A percentile compares a stretch with the other conserved stretches of the same genome.
These are phyloP conservation scores for Raphanus sativus DNA, from an alignment of 345 rosid genomes.

Conservation along the genomic window DNA sequence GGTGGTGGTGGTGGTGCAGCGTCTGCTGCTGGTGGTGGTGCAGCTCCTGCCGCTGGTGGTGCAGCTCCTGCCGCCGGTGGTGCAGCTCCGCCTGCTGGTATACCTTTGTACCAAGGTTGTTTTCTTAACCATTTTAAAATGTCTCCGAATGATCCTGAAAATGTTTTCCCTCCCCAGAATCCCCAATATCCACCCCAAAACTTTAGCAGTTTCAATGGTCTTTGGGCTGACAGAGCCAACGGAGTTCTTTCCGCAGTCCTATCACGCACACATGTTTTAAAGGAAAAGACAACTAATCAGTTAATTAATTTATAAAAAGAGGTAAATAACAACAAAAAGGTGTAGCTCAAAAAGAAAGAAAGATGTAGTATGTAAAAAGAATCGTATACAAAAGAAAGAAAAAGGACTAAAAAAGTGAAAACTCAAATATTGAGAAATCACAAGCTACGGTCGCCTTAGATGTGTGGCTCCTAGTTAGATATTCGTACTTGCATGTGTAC, in stretches of 20 bases:
- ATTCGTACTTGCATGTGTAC: not conserved
- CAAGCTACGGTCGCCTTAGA: not conserved
- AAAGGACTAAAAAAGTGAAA: not conserved
- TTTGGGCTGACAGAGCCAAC: not conserved
- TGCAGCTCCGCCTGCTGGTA: not conserved
- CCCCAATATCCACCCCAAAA: slow-evolving; percentile 18
- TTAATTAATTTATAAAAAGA: not conserved
- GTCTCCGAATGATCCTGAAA: slow-evolving; percentile 20
- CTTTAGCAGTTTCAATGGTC: not conserved
- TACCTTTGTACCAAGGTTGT: not conserved
- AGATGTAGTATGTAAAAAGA: not conserved
- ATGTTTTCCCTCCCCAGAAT: slow-evolving; percentile 13
- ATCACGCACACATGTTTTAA: not conserved
- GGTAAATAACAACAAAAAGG: not conserved
- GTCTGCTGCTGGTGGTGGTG: too few species aligned
- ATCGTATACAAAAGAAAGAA: not conserved
- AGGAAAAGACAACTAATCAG: not conserved
- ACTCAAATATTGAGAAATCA: not conserved
- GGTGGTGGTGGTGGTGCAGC: too few species aligned
- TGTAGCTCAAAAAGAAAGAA: not conserved
- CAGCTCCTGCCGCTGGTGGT: too few species aligned
- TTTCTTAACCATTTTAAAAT: slow-evolving; percentile 3
- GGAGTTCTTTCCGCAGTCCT: not conserved
- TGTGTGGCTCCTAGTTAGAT: not conserved
- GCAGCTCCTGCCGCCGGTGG: not conserved